Evolutionary conservation across 2,329 filamentous ascomycete species (phyloP), one percentile per base, ranked within the genome.

Genomic region (Aspergillus sp.): DNA sequence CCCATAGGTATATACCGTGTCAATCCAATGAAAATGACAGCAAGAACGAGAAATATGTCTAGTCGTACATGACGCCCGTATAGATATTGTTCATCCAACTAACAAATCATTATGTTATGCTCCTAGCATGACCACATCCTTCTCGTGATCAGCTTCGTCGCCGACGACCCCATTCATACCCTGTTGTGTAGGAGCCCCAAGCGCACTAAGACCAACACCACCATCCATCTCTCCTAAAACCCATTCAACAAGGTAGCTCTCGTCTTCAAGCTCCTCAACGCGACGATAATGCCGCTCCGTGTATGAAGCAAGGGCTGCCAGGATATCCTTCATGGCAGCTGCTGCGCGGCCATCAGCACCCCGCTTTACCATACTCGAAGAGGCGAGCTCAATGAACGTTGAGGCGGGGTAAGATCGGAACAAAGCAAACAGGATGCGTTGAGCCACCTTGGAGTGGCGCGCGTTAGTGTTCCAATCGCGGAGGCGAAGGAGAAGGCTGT

Each of bases 381-480:
- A 71, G 9, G 86, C 88, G 55, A 96, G 74, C 59, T 83, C 85
- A 2, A 91, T 88, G 56, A 98, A 85, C 56, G 88, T 85, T 48
- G 85, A 85, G 2, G 90, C 89, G 1, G 92, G 89, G 68, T 96
- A 96, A 58, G 87, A 89, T 63, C 86, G 86, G 51, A 96, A 86
- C 7, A 99, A 71, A 1, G 89, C 85, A 79, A 87, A 89, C 7
- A 99, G 78, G 13, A 99, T 88, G 34, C 88, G 85, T 75, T 99
- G 95, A 1, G 95, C 90, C 1, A 98, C 86, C 5, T 87, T 84
- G 1, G 92, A 88, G 3, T 91, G 96, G 60, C 91, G 84, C 0
- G 91, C 92, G 66, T 98, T 98, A 4, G 95, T 96, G 72, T 99
- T 99, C 95, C 95, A 99, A 76, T 99, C 95, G 45, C 96, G 84